Evolutionary conservation across 306 rosid species (phyloP).

Genomic region (Medicago arabica): DNA sequence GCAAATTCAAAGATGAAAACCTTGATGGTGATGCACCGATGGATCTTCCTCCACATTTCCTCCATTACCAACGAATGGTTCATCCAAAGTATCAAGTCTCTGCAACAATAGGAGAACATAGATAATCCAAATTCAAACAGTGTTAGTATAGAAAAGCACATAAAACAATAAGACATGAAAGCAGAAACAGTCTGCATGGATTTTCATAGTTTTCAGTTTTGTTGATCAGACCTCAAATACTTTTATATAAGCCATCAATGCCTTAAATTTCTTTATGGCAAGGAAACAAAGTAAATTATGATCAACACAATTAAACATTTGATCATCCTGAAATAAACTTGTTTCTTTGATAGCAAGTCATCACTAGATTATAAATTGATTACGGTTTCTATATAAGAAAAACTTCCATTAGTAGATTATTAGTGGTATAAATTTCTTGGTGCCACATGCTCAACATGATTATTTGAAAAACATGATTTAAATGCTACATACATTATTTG

Average conservation of each 20-base stretch:
- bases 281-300: conserved; percentile 16
- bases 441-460: not conserved
- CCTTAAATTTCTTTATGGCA: not conserved
- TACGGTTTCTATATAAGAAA: not conserved
- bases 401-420: conserved; percentile 16
- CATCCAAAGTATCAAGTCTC: not conserved
- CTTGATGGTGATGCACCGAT: conserved; percentile 51
- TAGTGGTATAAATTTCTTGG: not conserved
- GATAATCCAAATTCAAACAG: not conserved
- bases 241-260: not conserved
- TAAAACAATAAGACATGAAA: too few species aligned
- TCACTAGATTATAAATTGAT: conserved; percentile 7
- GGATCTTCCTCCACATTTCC: conserved; percentile 45
- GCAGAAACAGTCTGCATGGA: not conserved
- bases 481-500: conserved; percentile 10
- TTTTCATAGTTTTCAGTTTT: not conserved
- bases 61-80: too few species aligned
- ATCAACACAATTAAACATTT: not conserved
- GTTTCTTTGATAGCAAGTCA: not conserved
- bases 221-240: conserved; percentile 15
- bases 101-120: not conserved
- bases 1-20: conserved; percentile 49
- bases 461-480: not conserved
- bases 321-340: conserved; percentile 1
- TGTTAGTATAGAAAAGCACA: too few species aligned